Conservation (phyloP, 495 filamentous ascomycete genomes). For the Hypoxylon rickii region DNA sequence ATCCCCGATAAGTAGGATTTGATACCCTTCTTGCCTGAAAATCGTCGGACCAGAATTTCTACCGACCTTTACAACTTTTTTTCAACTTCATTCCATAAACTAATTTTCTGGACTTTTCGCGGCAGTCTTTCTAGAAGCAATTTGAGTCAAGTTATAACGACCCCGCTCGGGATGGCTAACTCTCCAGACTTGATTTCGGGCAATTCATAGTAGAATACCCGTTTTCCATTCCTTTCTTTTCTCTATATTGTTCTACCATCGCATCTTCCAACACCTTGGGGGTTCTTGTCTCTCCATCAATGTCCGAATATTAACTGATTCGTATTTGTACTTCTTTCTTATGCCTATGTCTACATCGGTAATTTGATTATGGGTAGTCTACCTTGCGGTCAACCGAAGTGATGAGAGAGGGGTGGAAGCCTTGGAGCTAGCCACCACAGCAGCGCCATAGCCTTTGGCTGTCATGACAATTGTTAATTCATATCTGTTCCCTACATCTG, state of each 20-base stretch:
- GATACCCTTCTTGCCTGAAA: conserved; percentile 8
- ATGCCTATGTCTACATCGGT: not conserved
- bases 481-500: not conserved
- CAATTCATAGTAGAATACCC: conserved; percentile 34
- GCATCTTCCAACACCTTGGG: not conserved
- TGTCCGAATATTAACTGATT: conserved; percentile 2
- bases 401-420: not conserved
- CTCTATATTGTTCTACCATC: not conserved
- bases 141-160: not conserved
- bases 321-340: not conserved
- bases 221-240: conserved; percentile 15
- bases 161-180: not conserved
- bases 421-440: not conserved
- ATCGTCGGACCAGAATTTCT: conserved; percentile 24
- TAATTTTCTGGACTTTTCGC: not conserved
- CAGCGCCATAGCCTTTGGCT: not conserved
- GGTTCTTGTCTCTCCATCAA: conserved; percentile 4
- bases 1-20: not conserved
- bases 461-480: conserved; percentile 1
- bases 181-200: conserved; percentile 5
- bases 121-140: not conserved
- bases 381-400: conserved; percentile 5
- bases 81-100: conserved; percentile 21
- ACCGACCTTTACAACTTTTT: conserved; percentile 17
- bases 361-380: conserved; percentile 20